These are phyloP conservation scores for Gymnopilus dilepis DNA, from an alignment of 768 basidiomycete genomes.

Conservation along the genomic window DNA sequence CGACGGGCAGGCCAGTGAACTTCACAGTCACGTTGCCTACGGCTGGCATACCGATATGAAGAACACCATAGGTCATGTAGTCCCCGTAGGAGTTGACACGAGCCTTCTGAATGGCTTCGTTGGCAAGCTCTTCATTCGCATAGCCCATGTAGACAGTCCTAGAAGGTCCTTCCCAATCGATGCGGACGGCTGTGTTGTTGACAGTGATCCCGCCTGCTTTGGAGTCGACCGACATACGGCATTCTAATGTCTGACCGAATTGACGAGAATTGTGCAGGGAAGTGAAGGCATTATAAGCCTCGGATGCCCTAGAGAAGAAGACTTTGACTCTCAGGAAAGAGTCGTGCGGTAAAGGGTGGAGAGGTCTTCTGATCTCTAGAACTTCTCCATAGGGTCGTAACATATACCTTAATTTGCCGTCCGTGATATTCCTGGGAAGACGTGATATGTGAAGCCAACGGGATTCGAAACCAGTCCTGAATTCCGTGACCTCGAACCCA, in stretches of 20 bases:
- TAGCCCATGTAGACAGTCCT: constrained; percentile 71
- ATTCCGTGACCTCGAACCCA: constrained; percentile 62
- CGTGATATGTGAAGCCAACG: constrained; percentile 61
- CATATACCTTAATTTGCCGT: constrained; percentile 39
- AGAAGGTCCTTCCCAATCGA: constrained; percentile 65
- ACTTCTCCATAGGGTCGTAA: constrained; percentile 55
- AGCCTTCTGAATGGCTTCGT: constrained; percentile 51
- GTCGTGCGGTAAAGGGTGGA: constrained; percentile 12
- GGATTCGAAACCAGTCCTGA: constrained; percentile 74
- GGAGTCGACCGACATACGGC: constrained; percentile 49
- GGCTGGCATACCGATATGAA: constrained; percentile 63
- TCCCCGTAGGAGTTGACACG: constrained; percentile 42
- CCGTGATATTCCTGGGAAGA: constrained; percentile 44
- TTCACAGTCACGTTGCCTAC: constrained; percentile 66
- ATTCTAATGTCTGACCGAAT: constrained; percentile 45
- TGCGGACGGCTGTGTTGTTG: constrained; percentile 57
- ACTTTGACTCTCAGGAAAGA: constrained; percentile 42
- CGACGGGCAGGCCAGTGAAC: constrained; percentile 57
- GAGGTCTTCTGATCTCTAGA: constrained; percentile 39
- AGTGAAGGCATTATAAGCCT: constrained; percentile 58
- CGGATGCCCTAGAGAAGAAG: constrained; percentile 50
- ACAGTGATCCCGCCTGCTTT: constrained; percentile 43
- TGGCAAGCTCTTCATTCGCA: constrained; percentile 49
- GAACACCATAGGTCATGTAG: constrained; percentile 47
- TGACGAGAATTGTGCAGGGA: constrained; percentile 52